These are phyloP conservation scores for Ambrosiella cleistominuta DNA, from an alignment of 2,329 filamentous ascomycete genomes.

Conservation along the genomic window DNA sequence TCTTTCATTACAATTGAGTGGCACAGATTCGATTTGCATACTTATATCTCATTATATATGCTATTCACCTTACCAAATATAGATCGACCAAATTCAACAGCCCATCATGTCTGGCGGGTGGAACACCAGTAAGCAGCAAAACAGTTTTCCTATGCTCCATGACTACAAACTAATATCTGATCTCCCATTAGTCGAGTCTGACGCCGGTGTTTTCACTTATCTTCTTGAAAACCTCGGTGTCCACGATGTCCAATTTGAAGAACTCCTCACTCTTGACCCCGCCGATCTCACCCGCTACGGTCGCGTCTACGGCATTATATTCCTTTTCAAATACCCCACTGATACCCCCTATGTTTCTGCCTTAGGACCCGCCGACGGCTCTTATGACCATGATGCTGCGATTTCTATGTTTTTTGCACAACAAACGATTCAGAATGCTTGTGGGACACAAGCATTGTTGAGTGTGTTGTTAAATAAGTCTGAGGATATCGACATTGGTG, in stretches of 20 bases:
- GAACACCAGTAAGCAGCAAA: slow-evolving; percentile 56
- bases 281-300: slow-evolving; percentile 52
- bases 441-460: slow-evolving; percentile 86
- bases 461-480: slow-evolving; percentile 81
- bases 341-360: slow-evolving; percentile 42
- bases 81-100: background rate
- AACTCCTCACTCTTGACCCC: slow-evolving; percentile 76
- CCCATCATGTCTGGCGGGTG: slow-evolving; percentile 43
- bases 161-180: background rate
- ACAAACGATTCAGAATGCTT: slow-evolving; percentile 97
- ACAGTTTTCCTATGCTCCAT: background rate
- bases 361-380: slow-evolving; percentile 59
- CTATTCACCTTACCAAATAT: background rate
- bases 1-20: too few species aligned
- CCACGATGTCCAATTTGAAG: slow-evolving; percentile 89
- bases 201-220: slow-evolving; percentile 95
- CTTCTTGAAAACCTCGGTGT: slow-evolving; percentile 83
- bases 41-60: background rate
- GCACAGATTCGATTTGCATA: too few species aligned
- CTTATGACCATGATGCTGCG: slow-evolving; percentile 57
- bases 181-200: slow-evolving; percentile 53
- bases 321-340: slow-evolving; percentile 92
- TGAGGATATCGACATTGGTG: slow-evolving; percentile 52
- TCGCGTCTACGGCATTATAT: slow-evolving; percentile 87
- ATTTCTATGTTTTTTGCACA: slow-evolving; percentile 80